These are phyloP conservation scores for Geotrichum restrictum DNA, from an alignment of 1,139 yeast species.

Conservation along the genomic window DNA sequence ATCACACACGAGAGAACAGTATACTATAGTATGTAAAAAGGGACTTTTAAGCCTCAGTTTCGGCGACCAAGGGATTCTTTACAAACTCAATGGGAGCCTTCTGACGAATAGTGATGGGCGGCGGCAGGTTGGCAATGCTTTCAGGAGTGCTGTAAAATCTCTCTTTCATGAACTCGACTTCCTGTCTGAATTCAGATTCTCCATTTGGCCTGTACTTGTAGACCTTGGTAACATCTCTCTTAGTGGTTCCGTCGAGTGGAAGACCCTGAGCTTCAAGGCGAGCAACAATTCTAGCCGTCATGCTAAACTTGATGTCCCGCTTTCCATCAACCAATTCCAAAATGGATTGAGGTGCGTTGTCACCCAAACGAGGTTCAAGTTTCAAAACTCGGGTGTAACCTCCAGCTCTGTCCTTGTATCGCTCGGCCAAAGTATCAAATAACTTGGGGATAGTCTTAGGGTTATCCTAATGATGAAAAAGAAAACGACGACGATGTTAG, in stretches of 20 bases:
- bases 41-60: background rate
- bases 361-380: slow-evolving; percentile 84
- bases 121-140: slow-evolving; percentile 22
- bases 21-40: no score
- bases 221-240: slow-evolving; percentile 54
- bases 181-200: slow-evolving; percentile 50
- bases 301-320: slow-evolving; percentile 72
- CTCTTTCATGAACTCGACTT: slow-evolving; percentile 62
- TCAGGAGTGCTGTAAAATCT: slow-evolving; percentile 46
- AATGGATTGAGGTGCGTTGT: slow-evolving; percentile 86
- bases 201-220: slow-evolving; percentile 49
- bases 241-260: slow-evolving; percentile 58
- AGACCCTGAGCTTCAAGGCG: slow-evolving; percentile 65
- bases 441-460: slow-evolving; percentile 54
- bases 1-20: no score
- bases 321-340: slow-evolving; percentile 81
- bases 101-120: slow-evolving; percentile 14
- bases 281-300: slow-evolving; percentile 76
- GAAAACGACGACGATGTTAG: no score
- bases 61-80: slow-evolving; percentile 14
- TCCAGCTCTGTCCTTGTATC: slow-evolving; percentile 62
- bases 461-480: no score
- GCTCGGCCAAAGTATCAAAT: slow-evolving; percentile 56
- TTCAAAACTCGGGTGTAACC: slow-evolving; percentile 86
- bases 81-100: slow-evolving; percentile 17